Evolutionary conservation across 2,329 filamentous ascomycete genomes (phyloP).

Genomic region (Colletotrichum sojae): DNA sequence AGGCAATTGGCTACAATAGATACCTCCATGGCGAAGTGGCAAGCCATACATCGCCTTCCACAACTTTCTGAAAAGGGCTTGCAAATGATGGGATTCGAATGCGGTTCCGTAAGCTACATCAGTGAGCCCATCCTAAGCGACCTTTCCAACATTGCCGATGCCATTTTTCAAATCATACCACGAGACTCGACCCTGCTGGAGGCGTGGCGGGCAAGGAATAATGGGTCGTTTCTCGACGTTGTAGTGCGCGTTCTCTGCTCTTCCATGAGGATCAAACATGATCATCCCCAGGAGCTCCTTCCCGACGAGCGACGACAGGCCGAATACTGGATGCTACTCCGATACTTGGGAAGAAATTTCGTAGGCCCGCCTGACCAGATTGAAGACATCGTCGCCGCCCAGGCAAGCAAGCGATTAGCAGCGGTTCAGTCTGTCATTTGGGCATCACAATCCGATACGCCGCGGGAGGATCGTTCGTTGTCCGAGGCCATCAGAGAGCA

Average conservation of each 20-base stretch:
- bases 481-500: no score
- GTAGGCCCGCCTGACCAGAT: no score
- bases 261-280: background rate
- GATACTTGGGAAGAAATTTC: no score
- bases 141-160: background rate
- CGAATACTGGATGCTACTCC: background rate
- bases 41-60: background rate
- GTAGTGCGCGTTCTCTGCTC: conserved; percentile 3
- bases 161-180: background rate
- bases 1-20: background rate
- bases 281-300: background rate
- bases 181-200: no score
- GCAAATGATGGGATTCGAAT: background rate
- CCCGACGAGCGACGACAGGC: background rate
- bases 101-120: background rate
- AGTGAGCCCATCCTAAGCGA: conserved; percentile 13
- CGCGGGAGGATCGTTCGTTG: no score
- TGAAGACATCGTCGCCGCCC: no score
- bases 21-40: background rate
- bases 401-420: no score
- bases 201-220: background rate
- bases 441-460: no score
- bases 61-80: no score
- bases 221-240: background rate
- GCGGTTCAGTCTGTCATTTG: no score